phyloP scores from a whole-genome alignment of 1,139 yeast species.

The Candida gigantensis region DNA sequence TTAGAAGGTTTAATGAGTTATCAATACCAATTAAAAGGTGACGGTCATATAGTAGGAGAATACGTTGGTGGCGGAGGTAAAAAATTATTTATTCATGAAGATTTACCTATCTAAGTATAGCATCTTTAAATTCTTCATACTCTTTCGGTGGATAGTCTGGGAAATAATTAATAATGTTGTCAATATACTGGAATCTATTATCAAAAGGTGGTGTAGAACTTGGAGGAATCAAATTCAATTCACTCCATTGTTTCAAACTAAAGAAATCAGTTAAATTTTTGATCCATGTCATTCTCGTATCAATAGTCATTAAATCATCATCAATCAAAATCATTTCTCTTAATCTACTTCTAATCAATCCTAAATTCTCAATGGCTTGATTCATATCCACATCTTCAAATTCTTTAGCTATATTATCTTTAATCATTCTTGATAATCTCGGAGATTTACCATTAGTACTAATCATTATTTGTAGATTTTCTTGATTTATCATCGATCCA shows the following conservation, averaged over 20 bases:
- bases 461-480: constrained; percentile 80
- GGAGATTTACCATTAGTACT: constrained; percentile 86
- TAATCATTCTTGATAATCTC: constrained; percentile 64
- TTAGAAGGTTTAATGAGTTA: constrained; percentile 94
- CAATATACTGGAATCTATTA: constrained; percentile 21
- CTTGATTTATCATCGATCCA: constrained; percentile 76
- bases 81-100: constrained; percentile 75
- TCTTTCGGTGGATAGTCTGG: constrained; percentile 47
- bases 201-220: constrained; percentile 15
- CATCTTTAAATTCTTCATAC: constrained; percentile 29
- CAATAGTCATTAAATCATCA: constrained; percentile 56
- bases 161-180: constrained; percentile 33
- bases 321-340: constrained; percentile 41
- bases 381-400: constrained; percentile 44
- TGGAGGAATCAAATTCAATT: constrained; percentile 24
- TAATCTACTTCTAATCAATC: constrained; percentile 54
- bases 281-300: constrained; percentile 73
- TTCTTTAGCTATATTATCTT: constrained; percentile 55
- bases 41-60: constrained; percentile 90
- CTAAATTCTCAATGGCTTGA: constrained; percentile 65
- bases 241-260: constrained; percentile 62
- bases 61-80: constrained; percentile 92
- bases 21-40: constrained; percentile 88
- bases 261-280: constrained; percentile 63
- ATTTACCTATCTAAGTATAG: constrained; percentile 26